Base-by-base conservation (phyloP, 2,329 filamentous ascomycete species). In the Hypoxylon rubiginosum region DNA sequence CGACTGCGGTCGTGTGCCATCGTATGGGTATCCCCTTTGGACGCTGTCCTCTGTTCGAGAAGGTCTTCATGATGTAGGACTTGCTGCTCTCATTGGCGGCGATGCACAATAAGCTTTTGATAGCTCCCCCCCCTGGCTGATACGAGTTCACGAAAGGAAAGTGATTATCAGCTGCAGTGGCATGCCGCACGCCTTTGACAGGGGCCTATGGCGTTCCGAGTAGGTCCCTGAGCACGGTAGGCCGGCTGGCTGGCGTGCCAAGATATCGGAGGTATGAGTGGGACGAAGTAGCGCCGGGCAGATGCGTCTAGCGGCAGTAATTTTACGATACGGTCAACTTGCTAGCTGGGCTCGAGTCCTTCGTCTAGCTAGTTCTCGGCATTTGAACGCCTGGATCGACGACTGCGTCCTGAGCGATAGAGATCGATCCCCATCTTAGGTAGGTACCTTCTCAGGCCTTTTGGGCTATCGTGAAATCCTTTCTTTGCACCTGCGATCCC, bases 61-160 rank as follows among this genome's bases (percentile, higher is more conserved):
- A 66, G 41, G 50, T 46, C 55, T 52, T 61, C 30, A 46, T 62
- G 9, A 50, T 58, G 55, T 39, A 48, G 11, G 34, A 24, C 21
- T n/a, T 3, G 45, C 54, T 36, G n/a, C 30, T 34, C 32, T 50
- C 48, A 69, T 68, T 71, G 67, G 64, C 45, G 39, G 58, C 58
- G 19, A 64, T 63, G 55, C 58, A 54, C 32, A 62, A 60, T 48
- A 59, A 67, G 54, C 64, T 69, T 48, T 50, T 60, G 60, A 65
- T 57, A 62, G 53, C 62, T 58, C 28, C 34, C 49, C 49, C 28
- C 56, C 64, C 58, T 67, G 53, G 58, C 41, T 17, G 54, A 71
- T 70, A 70, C 66, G 66, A 71, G 59, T 66, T 62, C 68, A 64
- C 68, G 68, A 71, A 67, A 70, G 73, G 73, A 72, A 75, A 74